Evolutionary conservation across 768 basidiomycete species (phyloP).

Genomic region (Mycena chlorophos): DNA sequence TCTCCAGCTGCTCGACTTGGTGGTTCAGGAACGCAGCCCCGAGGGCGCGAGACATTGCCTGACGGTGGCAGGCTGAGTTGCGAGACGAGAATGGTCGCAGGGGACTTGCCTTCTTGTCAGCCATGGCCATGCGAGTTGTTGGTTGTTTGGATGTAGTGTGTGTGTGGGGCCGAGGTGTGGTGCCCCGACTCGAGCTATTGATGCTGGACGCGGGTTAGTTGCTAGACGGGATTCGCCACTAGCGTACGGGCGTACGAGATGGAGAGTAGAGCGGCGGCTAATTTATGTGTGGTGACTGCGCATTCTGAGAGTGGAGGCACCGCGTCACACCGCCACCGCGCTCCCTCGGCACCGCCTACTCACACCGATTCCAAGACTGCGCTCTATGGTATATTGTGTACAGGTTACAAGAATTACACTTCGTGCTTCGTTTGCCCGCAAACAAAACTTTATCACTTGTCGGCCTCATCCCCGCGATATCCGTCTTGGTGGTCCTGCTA

Average conservation of each 20-base stretch:
- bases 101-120: conserved; percentile 33
- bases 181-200: not conserved
- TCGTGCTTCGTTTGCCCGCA: no score
- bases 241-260: not conserved
- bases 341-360: not conserved
- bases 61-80: conserved; percentile 4
- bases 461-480: no score
- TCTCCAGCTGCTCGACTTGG: conserved; percentile 87
- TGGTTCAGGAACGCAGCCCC: conserved; percentile 86
- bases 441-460: no score
- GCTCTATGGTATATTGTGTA: no score
- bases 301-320: not conserved
- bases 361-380: not conserved
- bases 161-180: no score
- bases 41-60: conserved; percentile 84
- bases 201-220: no score
- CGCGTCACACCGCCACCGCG: not conserved
- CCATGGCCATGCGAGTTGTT: conserved; percentile 21
- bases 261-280: not conserved
- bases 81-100: not conserved
- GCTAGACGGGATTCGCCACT: no score
- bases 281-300: conserved; percentile 12
- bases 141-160: not conserved
- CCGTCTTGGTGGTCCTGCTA: no score
- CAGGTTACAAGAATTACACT: no score